Evolutionary conservation across 495 filamentous ascomycete species (phyloP).

Genomic region (Daldinia loculata): DNA sequence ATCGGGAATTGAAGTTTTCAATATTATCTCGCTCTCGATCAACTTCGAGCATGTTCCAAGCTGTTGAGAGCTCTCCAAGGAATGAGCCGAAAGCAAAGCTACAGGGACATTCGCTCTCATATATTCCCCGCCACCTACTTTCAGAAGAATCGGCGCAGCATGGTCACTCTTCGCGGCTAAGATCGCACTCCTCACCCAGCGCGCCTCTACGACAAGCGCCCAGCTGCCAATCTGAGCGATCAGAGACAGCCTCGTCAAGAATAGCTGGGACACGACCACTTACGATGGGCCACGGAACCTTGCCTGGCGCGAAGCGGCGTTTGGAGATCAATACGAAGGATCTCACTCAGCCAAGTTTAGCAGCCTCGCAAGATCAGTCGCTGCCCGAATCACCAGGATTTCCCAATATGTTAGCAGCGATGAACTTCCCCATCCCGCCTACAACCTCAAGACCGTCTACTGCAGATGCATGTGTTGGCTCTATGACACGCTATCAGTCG

Average conservation of each 20-base stretch:
- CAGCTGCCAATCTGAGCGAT: conserved; percentile 9
- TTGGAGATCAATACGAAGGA: conserved; percentile 5
- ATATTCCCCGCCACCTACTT: conserved; percentile 14
- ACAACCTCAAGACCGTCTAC: conserved; percentile 29
- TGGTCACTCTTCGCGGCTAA: conserved; percentile 7
- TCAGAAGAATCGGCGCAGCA: conserved; percentile 1
- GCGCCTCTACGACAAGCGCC: neutral
- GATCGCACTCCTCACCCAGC: conserved; percentile 19
- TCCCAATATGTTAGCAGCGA: conserved; percentile 40
- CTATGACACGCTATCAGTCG: conserved; percentile 3
- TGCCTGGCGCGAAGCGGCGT: neutral
- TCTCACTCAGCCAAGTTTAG: conserved; percentile 8
- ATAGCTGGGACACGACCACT: neutral
- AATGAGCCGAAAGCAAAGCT: conserved; percentile 19
- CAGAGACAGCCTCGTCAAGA: conserved; percentile 30
- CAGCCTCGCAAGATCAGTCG: conserved; percentile 17
- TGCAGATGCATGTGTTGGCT: conserved; percentile 14
- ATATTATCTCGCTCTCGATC: conserved; percentile 33
- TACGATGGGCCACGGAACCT: neutral
- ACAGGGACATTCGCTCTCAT: conserved; percentile 11
- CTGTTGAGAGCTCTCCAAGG: conserved; percentile 8
- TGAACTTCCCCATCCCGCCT: conserved; percentile 40
- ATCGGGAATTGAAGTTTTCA: conserved; percentile 2
- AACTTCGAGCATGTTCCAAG: conserved; percentile 29
- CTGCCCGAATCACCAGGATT: conserved; percentile 42